Evolutionary conservation across 148 eudicot genomes (phyloP).

Genomic region (Rhododendron vialii): DNA sequence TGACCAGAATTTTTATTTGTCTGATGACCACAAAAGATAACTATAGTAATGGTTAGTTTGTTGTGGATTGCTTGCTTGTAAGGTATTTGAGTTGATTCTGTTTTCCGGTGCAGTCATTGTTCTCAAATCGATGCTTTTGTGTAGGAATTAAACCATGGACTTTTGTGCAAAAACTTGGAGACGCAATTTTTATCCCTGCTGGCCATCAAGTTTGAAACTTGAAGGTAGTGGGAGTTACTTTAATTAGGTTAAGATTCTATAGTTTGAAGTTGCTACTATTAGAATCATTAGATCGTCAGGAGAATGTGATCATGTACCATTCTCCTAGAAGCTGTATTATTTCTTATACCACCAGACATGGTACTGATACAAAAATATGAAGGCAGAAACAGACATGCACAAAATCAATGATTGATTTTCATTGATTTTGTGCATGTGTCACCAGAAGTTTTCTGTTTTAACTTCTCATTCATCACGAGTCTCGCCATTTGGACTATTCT

Average conservation of each 20-base stretch:
- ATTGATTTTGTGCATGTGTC: not conserved
- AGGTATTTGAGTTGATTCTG: not conserved
- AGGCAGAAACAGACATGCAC: not conserved
- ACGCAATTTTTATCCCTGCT: not conserved
- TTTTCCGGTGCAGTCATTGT: not conserved
- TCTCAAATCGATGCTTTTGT: not conserved
- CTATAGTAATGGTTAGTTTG: not conserved
- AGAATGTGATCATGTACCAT: not conserved
- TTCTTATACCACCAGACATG: not conserved
- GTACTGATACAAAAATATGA: too few species aligned
- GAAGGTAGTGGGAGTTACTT: not conserved
- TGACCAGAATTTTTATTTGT: too few species aligned
- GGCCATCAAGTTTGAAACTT: not conserved
- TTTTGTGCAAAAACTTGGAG: not conserved
- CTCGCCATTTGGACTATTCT: not conserved
- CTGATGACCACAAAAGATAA: too few species aligned
- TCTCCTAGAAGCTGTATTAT: not conserved
- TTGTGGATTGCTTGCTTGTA: not conserved
- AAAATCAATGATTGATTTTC: not conserved
- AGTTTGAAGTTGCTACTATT: not conserved
- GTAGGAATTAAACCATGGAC: not conserved
- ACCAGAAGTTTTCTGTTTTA: not conserved
- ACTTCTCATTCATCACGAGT: not conserved
- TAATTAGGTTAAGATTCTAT: not conserved
- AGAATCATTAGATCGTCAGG: not conserved